phyloP scores from a whole-genome alignment of 495 filamentous ascomycete genomes.

The Lasiosphaeria ovina region DNA sequence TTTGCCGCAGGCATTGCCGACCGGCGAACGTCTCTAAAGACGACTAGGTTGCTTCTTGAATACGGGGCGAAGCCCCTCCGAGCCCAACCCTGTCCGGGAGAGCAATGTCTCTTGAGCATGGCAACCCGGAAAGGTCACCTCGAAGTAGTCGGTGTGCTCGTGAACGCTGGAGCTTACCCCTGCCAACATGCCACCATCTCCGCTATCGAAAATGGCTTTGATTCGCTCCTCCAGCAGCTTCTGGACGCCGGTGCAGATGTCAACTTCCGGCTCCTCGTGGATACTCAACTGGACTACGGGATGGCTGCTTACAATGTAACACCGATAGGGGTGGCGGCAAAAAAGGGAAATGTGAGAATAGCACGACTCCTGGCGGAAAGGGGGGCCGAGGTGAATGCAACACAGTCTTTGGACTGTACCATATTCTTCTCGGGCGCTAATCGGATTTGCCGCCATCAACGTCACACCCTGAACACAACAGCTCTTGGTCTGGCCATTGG shows the following conservation, averaged over 20 bases:
- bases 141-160: background rate
- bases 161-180: background rate
- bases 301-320: background rate
- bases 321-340: too few species aligned
- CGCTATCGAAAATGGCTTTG: background rate
- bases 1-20: background rate
- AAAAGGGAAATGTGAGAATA: background rate
- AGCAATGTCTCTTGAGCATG: too few species aligned
- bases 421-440: background rate
- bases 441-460: background rate
- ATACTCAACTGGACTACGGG: too few species aligned
- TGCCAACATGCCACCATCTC: background rate
- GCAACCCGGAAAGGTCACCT: background rate
- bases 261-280: background rate
- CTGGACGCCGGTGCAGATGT: background rate
- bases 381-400: background rate
- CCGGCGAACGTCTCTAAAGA: too few species aligned
- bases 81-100: background rate
- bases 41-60: too few species aligned
- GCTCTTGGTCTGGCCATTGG: background rate
- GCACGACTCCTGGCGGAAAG: background rate
- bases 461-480: background rate
- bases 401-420: background rate
- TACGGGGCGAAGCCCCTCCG: background rate
- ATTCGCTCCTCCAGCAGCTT: background rate